phyloP scores from a whole-genome alignment of 495 filamentous ascomycete species.

The Aspergillus biplanus region DNA sequence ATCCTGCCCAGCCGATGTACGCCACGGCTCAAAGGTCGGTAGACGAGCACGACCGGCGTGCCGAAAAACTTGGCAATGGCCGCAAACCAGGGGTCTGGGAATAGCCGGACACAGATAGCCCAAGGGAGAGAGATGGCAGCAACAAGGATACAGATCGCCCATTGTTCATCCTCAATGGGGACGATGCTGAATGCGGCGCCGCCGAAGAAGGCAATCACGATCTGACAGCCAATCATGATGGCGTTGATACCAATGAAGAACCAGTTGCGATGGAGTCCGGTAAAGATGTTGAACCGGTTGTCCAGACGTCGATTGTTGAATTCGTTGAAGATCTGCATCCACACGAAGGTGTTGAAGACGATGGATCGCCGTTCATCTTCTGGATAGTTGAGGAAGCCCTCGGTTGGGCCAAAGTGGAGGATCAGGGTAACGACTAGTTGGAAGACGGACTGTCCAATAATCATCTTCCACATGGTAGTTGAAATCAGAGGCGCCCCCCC shows the following conservation, averaged over 20 bases:
- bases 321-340: slow-evolving; percentile 90
- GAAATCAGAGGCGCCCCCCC: slow-evolving; percentile 69
- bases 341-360: slow-evolving; percentile 85
- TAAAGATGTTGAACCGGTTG: slow-evolving; percentile 79
- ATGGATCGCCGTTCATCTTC: slow-evolving; percentile 58
- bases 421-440: slow-evolving; percentile 71
- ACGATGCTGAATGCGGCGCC: slow-evolving; percentile 66
- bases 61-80: slow-evolving; percentile 32
- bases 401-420: slow-evolving; percentile 63
- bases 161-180: slow-evolving; percentile 62
- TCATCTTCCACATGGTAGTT: slow-evolving; percentile 89
- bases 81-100: slow-evolving; percentile 47
- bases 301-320: slow-evolving; percentile 76
- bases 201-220: slow-evolving; percentile 73
- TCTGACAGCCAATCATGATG: slow-evolving; percentile 71
- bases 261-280: slow-evolving; percentile 67
- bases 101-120: slow-evolving; percentile 64
- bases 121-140: slow-evolving; percentile 69
- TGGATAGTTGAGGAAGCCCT: slow-evolving; percentile 51
- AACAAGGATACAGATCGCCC: slow-evolving; percentile 50
- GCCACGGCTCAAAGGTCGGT: slow-evolving; percentile 10
- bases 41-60: slow-evolving; percentile 13
- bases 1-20: not conserved
- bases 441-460: slow-evolving; percentile 75
- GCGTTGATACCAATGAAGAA: slow-evolving; percentile 73